A percentile compares a stretch with the other conserved stretches of the same genome.
Evolutionary conservation across 805 yeast species (phyloP).

Genomic region (Ogataea trehalophila): DNA sequence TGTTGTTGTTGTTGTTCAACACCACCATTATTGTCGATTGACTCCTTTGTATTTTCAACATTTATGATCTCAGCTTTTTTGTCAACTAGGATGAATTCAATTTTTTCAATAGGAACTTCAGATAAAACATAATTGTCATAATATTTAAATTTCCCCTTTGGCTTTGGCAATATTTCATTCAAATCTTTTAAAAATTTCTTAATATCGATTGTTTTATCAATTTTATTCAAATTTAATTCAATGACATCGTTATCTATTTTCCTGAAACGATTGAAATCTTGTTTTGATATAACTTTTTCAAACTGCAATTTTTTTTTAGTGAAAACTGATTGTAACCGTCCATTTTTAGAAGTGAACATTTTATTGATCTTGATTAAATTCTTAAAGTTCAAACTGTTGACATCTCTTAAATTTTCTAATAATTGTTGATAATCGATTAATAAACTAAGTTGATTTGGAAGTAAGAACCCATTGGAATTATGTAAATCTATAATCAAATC

Average conservation of each 20-base stretch:
- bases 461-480: constrained; percentile 16
- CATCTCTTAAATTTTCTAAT: constrained; percentile 15
- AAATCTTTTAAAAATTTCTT: constrained; percentile 17
- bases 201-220: constrained; percentile 15
- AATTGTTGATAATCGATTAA: constrained; percentile 18
- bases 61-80: not conserved
- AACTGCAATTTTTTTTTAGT: not conserved
- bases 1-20: not conserved
- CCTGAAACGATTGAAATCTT: constrained; percentile 19
- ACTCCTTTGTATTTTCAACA: not conserved
- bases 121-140: constrained; percentile 50
- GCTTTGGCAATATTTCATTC: constrained; percentile 29
- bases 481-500: constrained; percentile 20
- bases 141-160: constrained; percentile 39
- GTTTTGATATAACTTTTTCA: not conserved
- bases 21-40: not conserved
- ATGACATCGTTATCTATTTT: constrained; percentile 19
- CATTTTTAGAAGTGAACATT: not conserved
- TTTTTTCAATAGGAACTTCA: constrained; percentile 42
- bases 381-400: constrained; percentile 7
- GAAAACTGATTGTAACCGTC: not conserved
- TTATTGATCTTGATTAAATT: constrained; percentile 4
- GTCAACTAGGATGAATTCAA: constrained; percentile 31
- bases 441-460: constrained; percentile 27
- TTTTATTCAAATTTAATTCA: constrained; percentile 13